A percentile compares a stretch with the other conserved stretches of the same genome.
Evolutionary conservation across 2,329 filamentous ascomycete genomes (phyloP).

Genomic region (Alternaria gaisen): DNA sequence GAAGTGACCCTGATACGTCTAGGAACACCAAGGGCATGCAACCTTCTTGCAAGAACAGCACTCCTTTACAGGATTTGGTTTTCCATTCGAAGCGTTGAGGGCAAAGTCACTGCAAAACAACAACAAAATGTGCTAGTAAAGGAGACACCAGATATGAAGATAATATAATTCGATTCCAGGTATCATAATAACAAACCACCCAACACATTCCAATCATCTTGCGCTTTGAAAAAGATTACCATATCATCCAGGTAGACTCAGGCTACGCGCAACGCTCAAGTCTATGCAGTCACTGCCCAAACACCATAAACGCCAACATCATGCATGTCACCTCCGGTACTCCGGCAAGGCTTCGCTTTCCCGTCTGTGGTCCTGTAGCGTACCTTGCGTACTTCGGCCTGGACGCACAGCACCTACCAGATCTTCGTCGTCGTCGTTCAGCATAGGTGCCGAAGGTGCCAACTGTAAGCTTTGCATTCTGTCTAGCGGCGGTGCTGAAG

Average conservation of each 20-base stretch:
- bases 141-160: not conserved
- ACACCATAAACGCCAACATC: constrained; percentile 8
- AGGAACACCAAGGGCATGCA: not conserved
- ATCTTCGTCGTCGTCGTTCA: constrained; percentile 47
- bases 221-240: not conserved
- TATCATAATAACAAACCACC: not conserved
- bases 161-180: not conserved
- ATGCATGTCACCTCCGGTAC: constrained; percentile 37
- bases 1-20: constrained; percentile 16
- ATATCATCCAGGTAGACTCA: not conserved
- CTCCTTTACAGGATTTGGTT: not conserved
- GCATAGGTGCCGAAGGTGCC: constrained; percentile 42
- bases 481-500: constrained; percentile 29
- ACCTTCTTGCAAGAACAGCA: not conserved
- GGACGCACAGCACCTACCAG: constrained; percentile 41
- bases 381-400: constrained; percentile 19
- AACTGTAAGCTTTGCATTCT: constrained; percentile 21
- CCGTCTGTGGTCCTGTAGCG: constrained; percentile 16
- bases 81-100: not conserved
- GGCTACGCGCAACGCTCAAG: not conserved
- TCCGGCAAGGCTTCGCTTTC: constrained; percentile 42
- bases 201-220: not conserved
- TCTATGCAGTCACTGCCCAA: constrained; percentile 3
- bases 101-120: not conserved
- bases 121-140: not conserved